Evolutionary conservation across 1,284 basidiomycete genomes (phyloP), one percentile per base, ranked within the genome.

Genomic region (Sanguinoderma infundibulare): DNA sequence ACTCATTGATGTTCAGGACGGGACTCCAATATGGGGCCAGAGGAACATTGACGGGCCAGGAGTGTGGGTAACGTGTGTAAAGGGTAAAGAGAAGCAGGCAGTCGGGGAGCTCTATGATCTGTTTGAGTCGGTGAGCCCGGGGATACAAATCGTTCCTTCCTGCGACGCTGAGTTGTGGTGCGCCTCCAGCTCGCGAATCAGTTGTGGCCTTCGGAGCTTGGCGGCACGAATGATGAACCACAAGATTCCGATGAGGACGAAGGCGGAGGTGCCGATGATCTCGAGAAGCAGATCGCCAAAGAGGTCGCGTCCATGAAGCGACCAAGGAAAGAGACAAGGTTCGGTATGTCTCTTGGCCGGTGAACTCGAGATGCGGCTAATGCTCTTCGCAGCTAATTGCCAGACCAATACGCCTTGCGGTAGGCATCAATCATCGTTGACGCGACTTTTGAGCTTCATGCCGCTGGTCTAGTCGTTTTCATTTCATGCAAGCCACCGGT

Each of bases 51-150:
- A 90, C 61, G 91, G 91, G 6, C 92, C 92, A 39, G 91, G 91
- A 24, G 77, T 94, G 17, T 94, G 92, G 92, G 87, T 86, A 6
- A 92, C 87, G 67, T 93, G 91, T 65, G 83, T 91, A 30, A 90
- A 89, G 73, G 91, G 92, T 22, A 94, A 89, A 69, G 92, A 94
- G 73, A 89, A 82, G 63, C 87, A 88, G 69, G 83, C 89, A 0
- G 83, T 91, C 5, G 85, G 86, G 35, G 92, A 94, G 71, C 74
- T 92, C 40, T 90, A 88, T 65, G 90, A 92, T 71, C 70, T 94
- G 12, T 91, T 94, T 61, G 89, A 92, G 64, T 83, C 83, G 57
- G 92, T 92, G 66, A 70, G 85, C 74, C n/a, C 5, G 20, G 17
- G 3, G 20, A 22, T 32, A 32, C 34, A 35, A 34, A 35, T 20